Evolutionary conservation across 257 asterid species (phyloP).

Genomic region (Schizonepeta tenuifolia): DNA sequence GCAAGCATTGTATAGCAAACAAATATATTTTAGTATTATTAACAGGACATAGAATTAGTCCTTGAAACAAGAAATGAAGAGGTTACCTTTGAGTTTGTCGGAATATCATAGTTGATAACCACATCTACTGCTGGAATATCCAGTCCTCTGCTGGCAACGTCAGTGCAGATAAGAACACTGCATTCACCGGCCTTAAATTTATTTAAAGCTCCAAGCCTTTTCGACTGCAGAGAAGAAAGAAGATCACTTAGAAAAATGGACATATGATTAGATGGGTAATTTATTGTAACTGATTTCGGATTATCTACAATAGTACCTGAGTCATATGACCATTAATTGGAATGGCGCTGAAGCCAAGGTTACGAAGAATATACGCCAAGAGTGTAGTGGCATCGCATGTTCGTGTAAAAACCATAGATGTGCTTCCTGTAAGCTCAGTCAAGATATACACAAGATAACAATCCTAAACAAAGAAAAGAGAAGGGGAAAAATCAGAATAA

Average conservation of each 20-base stretch:
- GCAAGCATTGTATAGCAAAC: slow-evolving; percentile 30
- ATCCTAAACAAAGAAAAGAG: slow-evolving; percentile 49
- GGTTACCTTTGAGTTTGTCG: slow-evolving; percentile 84
- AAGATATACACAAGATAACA: slow-evolving; percentile 86
- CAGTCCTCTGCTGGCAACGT: slow-evolving; percentile 96
- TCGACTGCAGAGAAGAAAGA: slow-evolving; percentile 51
- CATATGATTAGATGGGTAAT: neutral
- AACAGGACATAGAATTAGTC: neutral
- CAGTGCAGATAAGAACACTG: slow-evolving; percentile 86
- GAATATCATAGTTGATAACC: slow-evolving; percentile 92
- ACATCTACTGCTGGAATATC: slow-evolving; percentile 91
- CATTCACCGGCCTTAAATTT: slow-evolving; percentile 90
- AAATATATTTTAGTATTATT: slow-evolving; percentile 1
- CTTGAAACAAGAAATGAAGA: slow-evolving; percentile 3
- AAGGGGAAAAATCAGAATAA: neutral
- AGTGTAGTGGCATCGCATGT: slow-evolving; percentile 84
- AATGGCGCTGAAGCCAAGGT: slow-evolving; percentile 81
- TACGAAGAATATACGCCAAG: slow-evolving; percentile 74
- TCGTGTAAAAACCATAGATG: slow-evolving; percentile 92
- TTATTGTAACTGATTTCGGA: neutral
- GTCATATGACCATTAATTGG: slow-evolving; percentile 97
- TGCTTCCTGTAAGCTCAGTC: slow-evolving; percentile 70
- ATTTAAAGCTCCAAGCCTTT: slow-evolving; percentile 90
- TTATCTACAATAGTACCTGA: slow-evolving; percentile 56
- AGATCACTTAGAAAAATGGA: neutral